Evolutionary conservation across 352 stramenopile genomes (phyloP).

Genomic region (Globisporangium solare): DNA sequence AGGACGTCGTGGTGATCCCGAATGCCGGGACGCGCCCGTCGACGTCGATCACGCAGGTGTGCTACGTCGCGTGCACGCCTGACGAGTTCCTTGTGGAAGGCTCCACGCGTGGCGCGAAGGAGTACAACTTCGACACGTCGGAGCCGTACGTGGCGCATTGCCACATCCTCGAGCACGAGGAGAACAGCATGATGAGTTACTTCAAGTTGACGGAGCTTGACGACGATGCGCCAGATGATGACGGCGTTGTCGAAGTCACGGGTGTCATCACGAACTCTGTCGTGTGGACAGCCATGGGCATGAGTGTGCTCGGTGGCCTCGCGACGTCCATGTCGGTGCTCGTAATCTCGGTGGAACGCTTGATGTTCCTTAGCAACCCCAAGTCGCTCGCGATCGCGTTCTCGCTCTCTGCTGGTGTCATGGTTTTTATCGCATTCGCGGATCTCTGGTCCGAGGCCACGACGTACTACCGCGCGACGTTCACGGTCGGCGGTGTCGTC

Average conservation of each 20-base stretch:
- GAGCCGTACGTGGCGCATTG: conserved; percentile 24
- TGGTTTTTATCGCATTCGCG: conserved; percentile 71
- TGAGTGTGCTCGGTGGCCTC: conserved; percentile 35
- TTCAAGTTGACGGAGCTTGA: conserved; percentile 48
- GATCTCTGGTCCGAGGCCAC: conserved; percentile 60
- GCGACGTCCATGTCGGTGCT: conserved; percentile 22
- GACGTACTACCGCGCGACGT: conserved; percentile 48
- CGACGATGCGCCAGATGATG: conserved; percentile 17
- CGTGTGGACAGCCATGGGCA: conserved; percentile 53
- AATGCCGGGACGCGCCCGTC: too few species aligned
- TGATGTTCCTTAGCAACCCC: conserved; percentile 23
- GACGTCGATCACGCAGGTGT: too few species aligned
- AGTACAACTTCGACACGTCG: too few species aligned
- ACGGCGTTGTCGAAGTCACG: conserved; percentile 13
- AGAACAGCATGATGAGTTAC: conserved; percentile 61
- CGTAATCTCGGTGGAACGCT: too few species aligned
- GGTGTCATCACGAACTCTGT: conserved; percentile 41
- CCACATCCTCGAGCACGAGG: conserved; percentile 68
- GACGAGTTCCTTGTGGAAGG: too few species aligned
- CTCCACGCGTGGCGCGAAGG: too few species aligned
- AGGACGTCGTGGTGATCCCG: conserved; percentile 23
- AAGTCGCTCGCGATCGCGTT: conserved; percentile 57
- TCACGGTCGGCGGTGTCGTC: conserved; percentile 41
- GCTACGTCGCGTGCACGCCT: too few species aligned
- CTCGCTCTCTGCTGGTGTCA: conserved; percentile 63